These are phyloP conservation scores for Gliomastix tumulicola DNA, from an alignment of 2,329 filamentous ascomycete species.

Conservation along the genomic window DNA sequence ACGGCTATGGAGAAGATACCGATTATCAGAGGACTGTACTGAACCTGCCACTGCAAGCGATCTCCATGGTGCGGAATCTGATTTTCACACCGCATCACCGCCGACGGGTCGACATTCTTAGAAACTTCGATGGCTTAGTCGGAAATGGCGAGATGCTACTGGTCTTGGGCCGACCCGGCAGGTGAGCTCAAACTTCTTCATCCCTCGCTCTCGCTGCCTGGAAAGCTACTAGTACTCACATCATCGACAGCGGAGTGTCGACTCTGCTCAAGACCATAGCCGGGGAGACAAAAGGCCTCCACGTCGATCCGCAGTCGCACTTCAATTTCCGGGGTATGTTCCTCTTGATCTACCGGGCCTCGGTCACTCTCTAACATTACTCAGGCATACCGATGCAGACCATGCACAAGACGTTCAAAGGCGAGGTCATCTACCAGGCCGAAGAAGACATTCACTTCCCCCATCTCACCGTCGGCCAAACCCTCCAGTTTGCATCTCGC, in stretches of 20 bases:
- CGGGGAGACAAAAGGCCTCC: slow-evolving; percentile 47
- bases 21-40: slow-evolving; percentile 34
- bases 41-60: neutral
- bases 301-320: slow-evolving; percentile 37
- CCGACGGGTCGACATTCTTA: slow-evolving; percentile 57
- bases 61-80: neutral
- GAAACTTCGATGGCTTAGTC: slow-evolving; percentile 60
- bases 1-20: slow-evolving; percentile 36
- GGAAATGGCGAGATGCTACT: slow-evolving; percentile 29
- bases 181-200: no score
- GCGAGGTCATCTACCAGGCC: slow-evolving; percentile 54
- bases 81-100: neutral
- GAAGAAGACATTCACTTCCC: slow-evolving; percentile 58
- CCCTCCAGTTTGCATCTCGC: slow-evolving; percentile 53
- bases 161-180: slow-evolving; percentile 44
- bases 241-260: slow-evolving; percentile 44
- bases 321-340: slow-evolving; percentile 57
- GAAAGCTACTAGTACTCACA: slow-evolving; percentile 59
- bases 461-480: slow-evolving; percentile 55
- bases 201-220: slow-evolving; percentile 79
- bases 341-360: neutral
- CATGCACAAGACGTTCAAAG: slow-evolving; percentile 35
- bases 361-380: slow-evolving; percentile 29
- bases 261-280: slow-evolving; percentile 47
- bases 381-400: slow-evolving; percentile 13